Conservation (phyloP, 495 filamentous ascomycete genomes). For the Immersiella caudata region DNA sequence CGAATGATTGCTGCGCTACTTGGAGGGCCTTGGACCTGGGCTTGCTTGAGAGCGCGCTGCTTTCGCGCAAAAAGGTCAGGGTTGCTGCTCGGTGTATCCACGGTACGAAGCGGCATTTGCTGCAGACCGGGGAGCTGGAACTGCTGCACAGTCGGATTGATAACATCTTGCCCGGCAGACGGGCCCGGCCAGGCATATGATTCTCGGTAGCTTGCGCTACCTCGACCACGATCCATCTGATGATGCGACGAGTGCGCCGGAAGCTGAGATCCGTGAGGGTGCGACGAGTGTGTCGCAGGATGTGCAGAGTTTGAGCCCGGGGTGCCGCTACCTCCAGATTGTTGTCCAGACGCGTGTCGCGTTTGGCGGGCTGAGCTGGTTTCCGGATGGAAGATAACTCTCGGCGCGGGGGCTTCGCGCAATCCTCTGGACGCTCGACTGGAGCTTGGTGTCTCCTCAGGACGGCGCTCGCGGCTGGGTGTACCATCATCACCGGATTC, state of each 20-base stretch:
- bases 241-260: constrained; percentile 28
- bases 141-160: constrained; percentile 55
- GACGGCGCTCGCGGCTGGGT: constrained; percentile 62
- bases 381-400: constrained; percentile 82
- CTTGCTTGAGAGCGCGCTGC: constrained; percentile 38
- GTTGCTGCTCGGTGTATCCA: constrained; percentile 70
- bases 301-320: constrained; percentile 34
- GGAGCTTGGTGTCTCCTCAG: constrained; percentile 61
- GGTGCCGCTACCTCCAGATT: constrained; percentile 28
- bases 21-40: constrained; percentile 27
- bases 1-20: constrained; percentile 29
- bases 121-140: constrained; percentile 62
- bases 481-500: constrained; percentile 63
- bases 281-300: constrained; percentile 33
- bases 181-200: constrained; percentile 12
- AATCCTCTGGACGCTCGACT: constrained; percentile 67
- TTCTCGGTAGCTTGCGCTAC: not conserved
- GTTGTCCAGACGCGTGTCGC: constrained; percentile 56
- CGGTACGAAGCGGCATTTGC: constrained; percentile 65
- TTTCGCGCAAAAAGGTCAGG: constrained; percentile 60
- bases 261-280: constrained; percentile 26
- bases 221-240: constrained; percentile 32
- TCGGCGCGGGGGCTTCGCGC: constrained; percentile 75
- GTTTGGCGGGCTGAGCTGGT: constrained; percentile 61
- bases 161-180: constrained; percentile 38